Evolutionary conservation across 2,329 filamentous ascomycete genomes (phyloP).

Genomic region (Fusarium dlaminii): DNA sequence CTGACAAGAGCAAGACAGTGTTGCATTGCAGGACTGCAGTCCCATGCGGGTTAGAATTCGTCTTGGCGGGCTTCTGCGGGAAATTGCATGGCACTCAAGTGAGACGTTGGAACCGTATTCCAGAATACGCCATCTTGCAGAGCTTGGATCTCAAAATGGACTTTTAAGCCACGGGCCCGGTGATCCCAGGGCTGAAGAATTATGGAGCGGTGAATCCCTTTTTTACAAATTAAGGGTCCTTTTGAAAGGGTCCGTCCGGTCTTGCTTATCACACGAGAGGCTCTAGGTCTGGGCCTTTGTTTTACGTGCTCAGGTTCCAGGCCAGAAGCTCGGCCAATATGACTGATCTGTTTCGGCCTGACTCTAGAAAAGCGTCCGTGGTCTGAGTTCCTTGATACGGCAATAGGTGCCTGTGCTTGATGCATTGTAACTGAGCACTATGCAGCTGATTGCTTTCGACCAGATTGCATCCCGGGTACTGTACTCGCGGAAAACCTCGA

Average conservation of each 20-base stretch:
- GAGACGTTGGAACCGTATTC: conserved; percentile 18
- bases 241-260: background rate
- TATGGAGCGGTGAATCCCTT: conserved; percentile 12
- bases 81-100: conserved; percentile 21
- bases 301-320: background rate
- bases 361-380: background rate
- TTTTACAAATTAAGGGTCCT: conserved; percentile 6
- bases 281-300: background rate
- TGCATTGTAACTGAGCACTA: conserved; percentile 23
- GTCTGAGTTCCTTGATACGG: background rate
- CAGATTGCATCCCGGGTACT: background rate
- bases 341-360: conserved; percentile 3
- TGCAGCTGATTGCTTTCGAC: conserved; percentile 22
- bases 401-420: background rate
- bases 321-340: conserved; percentile 3
- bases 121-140: conserved; percentile 19
- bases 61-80: background rate
- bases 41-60: background rate
- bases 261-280: background rate
- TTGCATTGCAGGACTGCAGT: conserved; percentile 11
- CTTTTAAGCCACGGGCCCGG: background rate
- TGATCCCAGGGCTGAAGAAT: conserved; percentile 11
- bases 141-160: conserved; percentile 18
- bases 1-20: background rate
- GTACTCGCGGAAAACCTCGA: background rate